Evolutionary conservation across 1,139 yeast species (phyloP).

Genomic region (Spathaspora sp.): DNA sequence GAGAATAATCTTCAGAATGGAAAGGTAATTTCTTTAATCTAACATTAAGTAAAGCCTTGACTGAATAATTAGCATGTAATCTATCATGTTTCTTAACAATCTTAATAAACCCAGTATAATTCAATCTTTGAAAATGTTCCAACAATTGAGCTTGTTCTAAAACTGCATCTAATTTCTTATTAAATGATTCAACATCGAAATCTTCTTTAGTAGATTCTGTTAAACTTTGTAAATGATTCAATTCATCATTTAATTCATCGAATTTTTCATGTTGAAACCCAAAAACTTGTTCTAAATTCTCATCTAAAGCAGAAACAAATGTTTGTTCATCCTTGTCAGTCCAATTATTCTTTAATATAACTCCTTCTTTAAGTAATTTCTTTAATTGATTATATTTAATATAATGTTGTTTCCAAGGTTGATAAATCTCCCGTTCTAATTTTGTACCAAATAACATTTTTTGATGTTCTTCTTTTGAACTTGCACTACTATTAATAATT

Average conservation of each 20-base stretch:
- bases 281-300: conserved; percentile 90
- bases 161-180: conserved; percentile 67
- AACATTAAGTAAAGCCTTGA: conserved; percentile 83
- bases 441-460: conserved; percentile 85
- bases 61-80: conserved; percentile 80
- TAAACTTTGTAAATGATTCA: conserved; percentile 59
- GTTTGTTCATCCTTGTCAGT: conserved; percentile 77
- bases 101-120: conserved; percentile 91
- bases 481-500: not conserved
- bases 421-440: conserved; percentile 75
- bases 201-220: conserved; percentile 29
- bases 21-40: conserved; percentile 85
- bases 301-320: conserved; percentile 80
- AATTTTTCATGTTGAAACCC: conserved; percentile 76
- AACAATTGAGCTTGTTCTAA: conserved; percentile 78
- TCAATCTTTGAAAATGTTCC: conserved; percentile 85
- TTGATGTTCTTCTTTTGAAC: not conserved
- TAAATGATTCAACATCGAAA: conserved; percentile 58
- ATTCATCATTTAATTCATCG: conserved; percentile 62
- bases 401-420: conserved; percentile 87
- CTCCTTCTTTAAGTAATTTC: conserved; percentile 78
- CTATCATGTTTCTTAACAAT: conserved; percentile 96
- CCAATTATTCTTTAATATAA: conserved; percentile 60
- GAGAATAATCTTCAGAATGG: conserved; percentile 94
- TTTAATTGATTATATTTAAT: conserved; percentile 78